Percentiles rank a stretch among this genome's conserved stretches.
phyloP scores from a whole-genome alignment of 192 early-diverging fungal genomes.

The Podila minutissima region DNA sequence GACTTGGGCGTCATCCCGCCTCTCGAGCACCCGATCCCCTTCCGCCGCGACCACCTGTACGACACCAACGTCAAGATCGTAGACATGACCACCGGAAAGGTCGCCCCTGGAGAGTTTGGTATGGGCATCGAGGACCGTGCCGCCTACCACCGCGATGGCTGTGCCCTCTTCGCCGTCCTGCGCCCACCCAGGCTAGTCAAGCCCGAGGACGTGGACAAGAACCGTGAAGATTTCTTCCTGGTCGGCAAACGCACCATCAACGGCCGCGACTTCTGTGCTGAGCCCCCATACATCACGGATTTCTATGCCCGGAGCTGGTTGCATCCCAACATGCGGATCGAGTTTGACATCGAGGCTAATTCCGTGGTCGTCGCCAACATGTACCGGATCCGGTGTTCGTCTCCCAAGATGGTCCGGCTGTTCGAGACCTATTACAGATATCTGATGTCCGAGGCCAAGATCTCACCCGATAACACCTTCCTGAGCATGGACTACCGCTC shows the following conservation, averaged over 20 bases:
- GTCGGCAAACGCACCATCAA: conserved; percentile 27
- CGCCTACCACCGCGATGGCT: conserved; percentile 22
- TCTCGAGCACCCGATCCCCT: conserved; percentile 37
- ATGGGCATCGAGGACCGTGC: conserved; percentile 45
- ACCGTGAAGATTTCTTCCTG: conserved; percentile 33
- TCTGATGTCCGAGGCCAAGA: conserved; percentile 21
- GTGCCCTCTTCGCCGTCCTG: conserved; percentile 33
- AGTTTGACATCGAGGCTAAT: conserved; percentile 15
- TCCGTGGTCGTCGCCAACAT: conserved; percentile 27
- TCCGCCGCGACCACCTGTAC: conserved; percentile 33
- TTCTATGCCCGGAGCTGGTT: conserved; percentile 42
- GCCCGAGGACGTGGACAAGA: conserved; percentile 24
- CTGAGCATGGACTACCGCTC: conserved; percentile 41
- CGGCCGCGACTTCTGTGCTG: conserved; percentile 21
- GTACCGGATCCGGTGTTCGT: conserved; percentile 35
- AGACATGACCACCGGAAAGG: conserved; percentile 21
- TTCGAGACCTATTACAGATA: conserved; percentile 21
- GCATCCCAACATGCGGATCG: conserved; percentile 34
- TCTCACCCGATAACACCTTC: conserved; percentile 41
- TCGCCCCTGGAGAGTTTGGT: conserved; percentile 32
- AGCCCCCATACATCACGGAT: conserved; percentile 35
- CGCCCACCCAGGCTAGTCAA: conserved; percentile 21
- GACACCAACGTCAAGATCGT: conserved; percentile 29
- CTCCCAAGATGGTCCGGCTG: conserved; percentile 16
- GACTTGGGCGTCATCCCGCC: conserved; percentile 38